Evolutionary conservation across 2,329 filamentous ascomycete species (phyloP), one percentile per base, ranked within the genome.

Genomic region (Calonectria pseudoturangicola): DNA sequence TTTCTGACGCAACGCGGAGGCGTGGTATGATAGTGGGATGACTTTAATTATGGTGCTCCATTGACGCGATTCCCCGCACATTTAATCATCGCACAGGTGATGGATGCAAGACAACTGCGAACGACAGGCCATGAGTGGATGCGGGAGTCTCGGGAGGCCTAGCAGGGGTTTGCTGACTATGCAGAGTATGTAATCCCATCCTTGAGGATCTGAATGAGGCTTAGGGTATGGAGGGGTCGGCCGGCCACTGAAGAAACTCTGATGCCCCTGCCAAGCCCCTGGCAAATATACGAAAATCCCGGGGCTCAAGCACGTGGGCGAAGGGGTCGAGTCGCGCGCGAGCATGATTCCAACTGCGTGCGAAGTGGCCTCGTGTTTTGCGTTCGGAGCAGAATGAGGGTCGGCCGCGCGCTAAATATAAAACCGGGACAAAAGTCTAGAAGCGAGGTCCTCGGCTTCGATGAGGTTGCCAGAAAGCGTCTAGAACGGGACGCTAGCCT

Each of bases 1-100:
- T 41, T 60, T 36, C 54, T 60, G 54, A 60, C 33, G 54, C 54
- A 60, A 28, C 33, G 13, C 21, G 25, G 54, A 60, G 54, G 54
- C 54, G 54, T 60, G 54, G 54, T 60, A 60, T 60, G 54, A 60
- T 60, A 21, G 39, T 60, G 54, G 54, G 54, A 60, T 60, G 54
- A 60, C 54, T 60, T 60, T 60, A 60, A 60, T 60, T 60, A 60
- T 60, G 54, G 33, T 16, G 21, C 54, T 60, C 33, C 33, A 60
- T 60, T 60, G 54, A 36, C 33, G 27, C 54, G 36, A 25, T 60
- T 60, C 54, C 54, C 54, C 54, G 36, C 54, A 60, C 13, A 60
- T 10, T 60, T 41, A 36, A 60, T 60, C 54, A 60, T 41, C 27
- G 21, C 15, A 13, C 33, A 18, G 21, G 18, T 39, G 54, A n/a